Evolutionary conservation across 1,139 yeast species (phyloP), one percentile per base, ranked within the genome.

Genomic region (Nakaseomyces nivariensis): DNA sequence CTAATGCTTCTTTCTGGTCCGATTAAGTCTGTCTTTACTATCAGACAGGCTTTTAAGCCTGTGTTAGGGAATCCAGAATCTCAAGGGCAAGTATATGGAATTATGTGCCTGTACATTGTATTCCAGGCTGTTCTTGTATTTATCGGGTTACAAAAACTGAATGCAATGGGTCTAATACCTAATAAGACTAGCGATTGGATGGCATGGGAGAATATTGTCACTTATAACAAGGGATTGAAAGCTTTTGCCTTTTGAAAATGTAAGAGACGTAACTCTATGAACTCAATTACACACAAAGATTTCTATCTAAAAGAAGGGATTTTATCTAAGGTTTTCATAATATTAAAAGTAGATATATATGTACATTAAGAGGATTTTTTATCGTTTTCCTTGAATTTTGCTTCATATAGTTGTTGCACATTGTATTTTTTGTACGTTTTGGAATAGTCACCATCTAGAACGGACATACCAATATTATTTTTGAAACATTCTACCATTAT

Each of bases 111-210:
- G n/a, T 80, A 67, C 56, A 56, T 87, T 5, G 54, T 78, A 25
- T 80, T 85, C 56, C 92, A 87, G 56, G 51, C 83, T 47, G 76
- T 78, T 17, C 76, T 83, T 48, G 73, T 90, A 71, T 78, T 73
- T 4, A 79, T 89, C 40, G 98, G 97, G 4, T 63, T 89, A 22
- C 89, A 89, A 78, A 92, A 92, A 67, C 69, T 92, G 56, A 82
- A 86, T 59, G 72, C 76, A 31, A 88, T 92, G 97, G 97, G 97
- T 0, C 72, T 92, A 56, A 79, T 92, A 53, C 98, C 98, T 26
- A 87, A 85, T 59, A 82, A 81, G 40, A 77, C 77, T 47, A 84
- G 95, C 54, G 98, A 92, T 62, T 92, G 97, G 97, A 71, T 92
- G 33, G 82, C 90, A 3, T 90, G 95, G 89, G 94, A 87, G 62